Evolutionary conservation across 805 yeast species (phyloP).

Genomic region (Wickerhamiella brachini): DNA sequence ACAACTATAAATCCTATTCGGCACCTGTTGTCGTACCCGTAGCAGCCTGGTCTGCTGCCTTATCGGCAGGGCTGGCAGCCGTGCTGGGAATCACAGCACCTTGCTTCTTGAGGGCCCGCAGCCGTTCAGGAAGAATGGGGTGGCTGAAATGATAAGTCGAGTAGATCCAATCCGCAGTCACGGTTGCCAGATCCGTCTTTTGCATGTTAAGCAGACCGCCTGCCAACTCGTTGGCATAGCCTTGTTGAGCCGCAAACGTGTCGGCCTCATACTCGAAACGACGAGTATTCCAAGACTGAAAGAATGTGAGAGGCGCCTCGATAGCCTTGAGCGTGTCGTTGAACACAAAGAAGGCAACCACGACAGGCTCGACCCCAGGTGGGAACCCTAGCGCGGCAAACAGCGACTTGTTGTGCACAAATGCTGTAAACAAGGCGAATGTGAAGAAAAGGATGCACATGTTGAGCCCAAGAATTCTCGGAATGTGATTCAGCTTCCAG

Average conservation of each 20-base stretch:
- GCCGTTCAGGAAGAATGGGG: conserved; percentile 84
- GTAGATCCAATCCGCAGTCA: conserved; percentile 81
- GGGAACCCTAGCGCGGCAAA: conserved; percentile 68
- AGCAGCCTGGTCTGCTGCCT: not conserved
- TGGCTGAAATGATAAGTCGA: conserved; percentile 83
- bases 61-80: too few species aligned
- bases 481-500: conserved; percentile 83
- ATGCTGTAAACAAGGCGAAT: conserved; percentile 64
- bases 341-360: conserved; percentile 73
- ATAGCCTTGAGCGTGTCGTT: conserved; percentile 67
- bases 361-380: conserved; percentile 41
- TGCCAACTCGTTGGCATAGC: conserved; percentile 55
- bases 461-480: conserved; percentile 53
- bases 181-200: conserved; percentile 68
- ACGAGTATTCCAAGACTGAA: conserved; percentile 61
- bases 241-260: conserved; percentile 61
- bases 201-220: conserved; percentile 61
- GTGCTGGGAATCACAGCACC: not conserved
- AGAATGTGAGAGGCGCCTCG: conserved; percentile 53
- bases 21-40: not conserved
- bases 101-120: conserved; percentile 43
- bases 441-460: conserved; percentile 51
- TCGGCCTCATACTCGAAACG: conserved; percentile 91
- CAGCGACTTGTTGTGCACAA: conserved; percentile 65
- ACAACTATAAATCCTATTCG: not conserved